phyloP scores from a whole-genome alignment of 2,329 filamentous ascomycete species.

The Cladosporium phlei region DNA sequence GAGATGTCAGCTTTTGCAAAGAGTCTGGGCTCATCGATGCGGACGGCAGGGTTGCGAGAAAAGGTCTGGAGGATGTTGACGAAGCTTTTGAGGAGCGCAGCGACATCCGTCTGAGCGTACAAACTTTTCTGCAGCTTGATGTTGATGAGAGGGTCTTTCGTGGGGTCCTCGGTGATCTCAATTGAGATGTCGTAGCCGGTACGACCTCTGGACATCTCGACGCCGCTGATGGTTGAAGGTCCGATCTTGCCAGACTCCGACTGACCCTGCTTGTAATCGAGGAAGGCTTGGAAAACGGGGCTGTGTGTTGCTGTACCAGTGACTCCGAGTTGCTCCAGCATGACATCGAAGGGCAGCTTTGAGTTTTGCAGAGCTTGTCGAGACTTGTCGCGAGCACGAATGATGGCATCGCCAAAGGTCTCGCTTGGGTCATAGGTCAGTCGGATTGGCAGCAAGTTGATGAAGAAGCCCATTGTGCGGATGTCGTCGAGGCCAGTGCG shows the following conservation, averaged over 20 bases:
- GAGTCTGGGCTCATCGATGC: background rate
- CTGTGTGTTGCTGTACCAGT: constrained; percentile 22
- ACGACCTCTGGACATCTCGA: background rate
- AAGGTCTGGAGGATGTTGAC: background rate
- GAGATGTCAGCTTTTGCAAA: too few species aligned
- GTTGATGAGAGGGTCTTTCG: background rate
- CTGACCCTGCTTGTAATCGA: constrained; percentile 27
- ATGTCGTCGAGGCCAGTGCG: constrained; percentile 27
- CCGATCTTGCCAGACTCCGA: background rate
- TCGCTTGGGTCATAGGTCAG: constrained; percentile 18
- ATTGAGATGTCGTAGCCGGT: background rate
- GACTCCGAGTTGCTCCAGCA: constrained; percentile 30
- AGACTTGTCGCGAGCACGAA: constrained; percentile 17
- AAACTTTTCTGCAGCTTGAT: background rate
- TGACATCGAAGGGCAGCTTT: constrained; percentile 30
- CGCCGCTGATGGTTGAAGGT: background rate
- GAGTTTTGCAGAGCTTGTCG: constrained; percentile 26
- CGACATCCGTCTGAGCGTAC: background rate
- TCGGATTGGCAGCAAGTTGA: constrained; percentile 39
- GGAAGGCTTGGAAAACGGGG: constrained; percentile 36
- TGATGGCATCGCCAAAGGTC: constrained; percentile 20
- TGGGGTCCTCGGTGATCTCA: background rate
- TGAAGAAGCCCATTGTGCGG: constrained; percentile 35
- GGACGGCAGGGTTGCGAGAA: background rate
- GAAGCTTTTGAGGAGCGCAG: background rate